Conservation (phyloP, 2,329 filamentous ascomycete genomes). For the Fusarium beomiforme region DNA sequence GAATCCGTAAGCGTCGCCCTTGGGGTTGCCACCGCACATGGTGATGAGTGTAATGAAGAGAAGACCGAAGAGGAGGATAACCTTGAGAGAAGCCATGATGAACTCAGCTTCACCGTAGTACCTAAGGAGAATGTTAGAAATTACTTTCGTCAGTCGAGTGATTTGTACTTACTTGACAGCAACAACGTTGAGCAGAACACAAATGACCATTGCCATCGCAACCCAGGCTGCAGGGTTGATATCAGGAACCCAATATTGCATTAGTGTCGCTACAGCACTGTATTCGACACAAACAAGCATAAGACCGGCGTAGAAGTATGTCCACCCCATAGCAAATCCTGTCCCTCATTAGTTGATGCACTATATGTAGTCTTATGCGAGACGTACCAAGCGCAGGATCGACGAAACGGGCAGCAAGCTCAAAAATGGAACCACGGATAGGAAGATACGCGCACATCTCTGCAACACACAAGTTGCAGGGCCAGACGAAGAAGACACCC, state of each 20-base stretch:
- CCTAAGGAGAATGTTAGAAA: slow-evolving; percentile 20
- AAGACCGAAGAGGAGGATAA: slow-evolving; percentile 61
- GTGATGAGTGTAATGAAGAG: slow-evolving; percentile 72
- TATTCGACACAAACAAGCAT: slow-evolving; percentile 59
- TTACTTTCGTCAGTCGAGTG: rapidly evolving
- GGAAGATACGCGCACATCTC: slow-evolving; percentile 69
- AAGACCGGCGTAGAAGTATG: slow-evolving; percentile 59
- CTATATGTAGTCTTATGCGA: rapidly evolving
- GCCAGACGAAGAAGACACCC: slow-evolving; percentile 57
- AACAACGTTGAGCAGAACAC: slow-evolving; percentile 58
- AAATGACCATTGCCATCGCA: slow-evolving; percentile 57
- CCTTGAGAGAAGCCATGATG: slow-evolving; percentile 67
- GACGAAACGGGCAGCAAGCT: slow-evolving; percentile 64
- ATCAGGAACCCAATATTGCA: slow-evolving; percentile 55
- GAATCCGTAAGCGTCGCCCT: slow-evolving; percentile 71
- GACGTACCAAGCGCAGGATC: slow-evolving; percentile 61
- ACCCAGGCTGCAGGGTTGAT: slow-evolving; percentile 61
- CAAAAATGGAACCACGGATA: slow-evolving; percentile 63
- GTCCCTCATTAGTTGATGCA: neutral
- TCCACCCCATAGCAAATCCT: slow-evolving; percentile 64
- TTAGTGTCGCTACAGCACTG: slow-evolving; percentile 56
- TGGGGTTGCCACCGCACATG: slow-evolving; percentile 75
- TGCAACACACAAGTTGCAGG: slow-evolving; percentile 58
- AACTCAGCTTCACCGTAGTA: slow-evolving; percentile 58
- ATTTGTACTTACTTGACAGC: slow-evolving; percentile 51